Evolutionary conservation across 768 basidiomycete species (phyloP), one percentile per base, ranked within the genome.

Genomic region (Suillus placidus): DNA sequence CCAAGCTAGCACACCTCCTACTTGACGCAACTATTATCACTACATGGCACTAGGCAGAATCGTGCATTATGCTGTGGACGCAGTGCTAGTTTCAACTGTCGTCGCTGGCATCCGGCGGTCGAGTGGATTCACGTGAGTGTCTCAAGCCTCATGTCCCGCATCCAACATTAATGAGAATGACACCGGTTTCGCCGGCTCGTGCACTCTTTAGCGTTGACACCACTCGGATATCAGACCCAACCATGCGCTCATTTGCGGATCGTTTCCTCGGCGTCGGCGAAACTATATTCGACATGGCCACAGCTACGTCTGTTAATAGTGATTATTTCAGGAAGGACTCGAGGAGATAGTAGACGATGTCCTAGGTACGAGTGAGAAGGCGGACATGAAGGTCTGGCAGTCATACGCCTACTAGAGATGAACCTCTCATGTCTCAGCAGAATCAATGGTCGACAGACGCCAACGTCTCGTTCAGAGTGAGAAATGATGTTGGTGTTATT

Each of bases 81-180:
- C 90, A 16, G 85, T 93, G 61, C 82, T 98, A 40, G 70, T 98
- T 43, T 95, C 95, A 18, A 94, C 97, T 14, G 85, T 98, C 8
- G 78, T 96, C 47, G 97, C 97, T 45, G 97, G 97, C 37, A 89
- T 99, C 66, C 89, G 89, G 75, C 88, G 93, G 66, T 90, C 94
- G 20, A 96, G 91, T 66, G 96, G 96, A 42, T 95, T 94, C 80
- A 79, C 85, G 96, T 97, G 74, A 78, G 95, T 89, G 38, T 23
- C 60, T 37, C 52, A 32, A 60, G 45, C 42, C 61, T 56, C 69
- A 47, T 62, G 67, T 56, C 57, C 54, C 35, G 6, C 20, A 61
- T 37, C 14, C 51, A 49, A 51, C 7, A 23, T 42, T 49, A 38
- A 56, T 49, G 40, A 32, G 56, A n/a, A 38, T 61, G 54, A 7